Percentiles rank a stretch among this genome's conserved stretches.
phyloP scores from a whole-genome alignment of 345 rosid genomes.

The Gossypium arboreum region DNA sequence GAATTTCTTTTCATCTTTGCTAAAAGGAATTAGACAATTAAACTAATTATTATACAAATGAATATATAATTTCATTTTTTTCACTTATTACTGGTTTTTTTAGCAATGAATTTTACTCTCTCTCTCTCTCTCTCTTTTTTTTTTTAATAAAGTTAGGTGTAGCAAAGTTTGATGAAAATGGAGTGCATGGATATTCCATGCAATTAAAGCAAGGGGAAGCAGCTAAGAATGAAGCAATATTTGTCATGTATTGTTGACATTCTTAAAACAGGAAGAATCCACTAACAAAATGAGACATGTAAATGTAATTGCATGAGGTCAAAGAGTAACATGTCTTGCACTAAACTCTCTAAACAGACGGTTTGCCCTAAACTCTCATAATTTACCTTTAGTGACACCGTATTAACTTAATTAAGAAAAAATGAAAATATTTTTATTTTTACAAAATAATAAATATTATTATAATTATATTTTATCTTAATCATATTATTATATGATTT shows the following conservation, averaged over 20 bases:
- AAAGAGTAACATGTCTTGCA: conserved; percentile 24
- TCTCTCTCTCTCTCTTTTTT: no score
- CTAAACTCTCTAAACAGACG: neutral
- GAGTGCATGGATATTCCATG: neutral
- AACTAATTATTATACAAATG: neutral
- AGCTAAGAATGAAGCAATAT: neutral
- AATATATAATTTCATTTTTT: no score
- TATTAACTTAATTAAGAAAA: no score
- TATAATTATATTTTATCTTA: no score
- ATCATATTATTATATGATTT: no score
- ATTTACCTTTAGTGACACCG: no score
- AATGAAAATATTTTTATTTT: no score
- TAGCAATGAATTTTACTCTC: no score
- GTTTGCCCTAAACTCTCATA: no score
- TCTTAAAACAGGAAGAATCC: conserved; percentile 22
- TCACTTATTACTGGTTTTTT: neutral
- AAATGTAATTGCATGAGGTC: conserved; percentile 16
- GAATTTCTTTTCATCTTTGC: conserved; percentile 19
- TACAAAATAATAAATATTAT: no score
- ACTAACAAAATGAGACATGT: conserved; percentile 16
- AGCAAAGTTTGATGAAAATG: no score
- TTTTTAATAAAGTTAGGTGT: neutral
- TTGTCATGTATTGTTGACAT: conserved; percentile 38
- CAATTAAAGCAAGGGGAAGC: conserved; percentile 7
- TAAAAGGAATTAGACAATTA: conserved; percentile 21